Evolutionary conservation across 306 rosid species (phyloP).

Genomic region (Glycine latifolia): DNA sequence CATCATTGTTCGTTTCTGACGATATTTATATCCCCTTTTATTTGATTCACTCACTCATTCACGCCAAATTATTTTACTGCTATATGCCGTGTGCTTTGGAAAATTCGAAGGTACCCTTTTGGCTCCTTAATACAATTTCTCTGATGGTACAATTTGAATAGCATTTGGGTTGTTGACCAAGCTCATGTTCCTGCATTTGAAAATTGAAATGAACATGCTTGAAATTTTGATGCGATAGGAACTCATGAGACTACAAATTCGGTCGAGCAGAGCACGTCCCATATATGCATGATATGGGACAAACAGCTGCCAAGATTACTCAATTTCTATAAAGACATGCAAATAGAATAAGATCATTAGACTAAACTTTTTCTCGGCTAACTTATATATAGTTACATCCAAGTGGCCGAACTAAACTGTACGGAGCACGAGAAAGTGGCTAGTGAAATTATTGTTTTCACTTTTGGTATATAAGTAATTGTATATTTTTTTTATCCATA

Average conservation of each 20-base stretch:
- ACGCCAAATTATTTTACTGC: slow-evolving; percentile 49
- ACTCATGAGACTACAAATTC: slow-evolving; percentile 44
- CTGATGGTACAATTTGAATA: slow-evolving; percentile 48
- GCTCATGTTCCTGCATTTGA: not conserved
- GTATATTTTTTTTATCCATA: too few species aligned
- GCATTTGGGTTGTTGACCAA: slow-evolving; percentile 42
- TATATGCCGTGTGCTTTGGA: slow-evolving; percentile 20
- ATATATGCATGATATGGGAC: not conserved
- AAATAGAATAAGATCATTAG: not conserved
- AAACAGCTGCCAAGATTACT: not conserved
- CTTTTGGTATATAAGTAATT: too few species aligned
- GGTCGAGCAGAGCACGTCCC: slow-evolving; percentile 7
- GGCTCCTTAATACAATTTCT: slow-evolving; percentile 43
- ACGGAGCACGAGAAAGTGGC: slow-evolving; percentile 16
- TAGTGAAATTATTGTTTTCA: not conserved
- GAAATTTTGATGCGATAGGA: slow-evolving; percentile 41
- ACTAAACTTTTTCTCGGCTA: not conserved
- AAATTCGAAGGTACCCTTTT: slow-evolving; percentile 37
- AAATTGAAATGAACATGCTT: not conserved
- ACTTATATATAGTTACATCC: not conserved
- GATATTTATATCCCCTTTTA: slow-evolving; percentile 47
- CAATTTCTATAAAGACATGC: slow-evolving; percentile 16
- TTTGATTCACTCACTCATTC: slow-evolving; percentile 47
- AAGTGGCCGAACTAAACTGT: not conserved
- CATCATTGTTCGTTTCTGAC: slow-evolving; percentile 71